Percentiles rank a stretch among this genome's conserved stretches.
These are phyloP conservation scores for Phytophthora ohioensis DNA, from an alignment of 352 stramenopile genomes.

Conservation along the genomic window DNA sequence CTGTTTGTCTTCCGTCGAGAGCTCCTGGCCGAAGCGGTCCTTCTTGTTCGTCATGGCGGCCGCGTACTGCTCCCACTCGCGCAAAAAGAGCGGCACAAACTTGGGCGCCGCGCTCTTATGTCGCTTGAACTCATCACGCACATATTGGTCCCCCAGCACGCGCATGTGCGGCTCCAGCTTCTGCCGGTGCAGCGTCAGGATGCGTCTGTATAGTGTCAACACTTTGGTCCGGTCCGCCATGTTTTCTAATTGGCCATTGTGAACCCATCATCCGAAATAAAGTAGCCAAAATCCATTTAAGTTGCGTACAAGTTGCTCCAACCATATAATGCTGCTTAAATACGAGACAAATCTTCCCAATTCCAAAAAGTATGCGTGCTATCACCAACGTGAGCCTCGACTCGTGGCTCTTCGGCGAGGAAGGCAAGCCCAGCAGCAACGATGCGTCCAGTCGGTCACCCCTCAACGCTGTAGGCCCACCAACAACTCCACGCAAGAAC, in stretches of 20 bases:
- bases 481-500: conserved; percentile 1
- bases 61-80: conserved; percentile 83
- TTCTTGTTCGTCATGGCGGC: conserved; percentile 57
- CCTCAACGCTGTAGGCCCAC: not conserved
- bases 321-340: conserved; percentile 2
- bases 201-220: conserved; percentile 78
- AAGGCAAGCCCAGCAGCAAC: conserved; percentile 39
- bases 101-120: conserved; percentile 82
- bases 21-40: conserved; percentile 73
- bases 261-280: not conserved
- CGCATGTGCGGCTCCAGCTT: conserved; percentile 87
- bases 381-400: conserved; percentile 78
- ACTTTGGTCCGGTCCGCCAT: conserved; percentile 57
- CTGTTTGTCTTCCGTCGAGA: conserved; percentile 64
- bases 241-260: not conserved
- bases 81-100: conserved; percentile 81
- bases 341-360: not conserved
- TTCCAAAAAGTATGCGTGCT: conserved; percentile 46
- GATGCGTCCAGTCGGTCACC: not conserved
- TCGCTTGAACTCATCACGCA: conserved; percentile 86
- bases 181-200: conserved; percentile 78
- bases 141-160: conserved; percentile 85
- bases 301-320: conserved; percentile 13
- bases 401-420: conserved; percentile 85
- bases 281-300: conserved; percentile 1